phyloP scores from a whole-genome alignment of 2,329 filamentous ascomycete species.

The Ophiostoma sp. region DNA sequence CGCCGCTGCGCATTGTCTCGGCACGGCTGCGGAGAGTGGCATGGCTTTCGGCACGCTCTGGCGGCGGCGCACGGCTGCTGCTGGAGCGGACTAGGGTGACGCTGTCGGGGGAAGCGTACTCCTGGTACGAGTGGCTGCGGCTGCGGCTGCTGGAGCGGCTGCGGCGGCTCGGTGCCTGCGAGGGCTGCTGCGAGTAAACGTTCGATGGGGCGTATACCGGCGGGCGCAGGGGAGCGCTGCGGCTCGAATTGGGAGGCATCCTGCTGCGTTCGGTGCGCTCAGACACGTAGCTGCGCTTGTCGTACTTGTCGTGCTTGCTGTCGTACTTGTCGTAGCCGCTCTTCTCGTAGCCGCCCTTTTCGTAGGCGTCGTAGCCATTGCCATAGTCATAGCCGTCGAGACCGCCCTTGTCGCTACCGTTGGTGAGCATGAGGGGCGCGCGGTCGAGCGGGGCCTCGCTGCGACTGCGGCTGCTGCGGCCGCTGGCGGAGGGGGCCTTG shows the following conservation, averaged over 20 bases:
- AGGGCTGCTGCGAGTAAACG: not conserved
- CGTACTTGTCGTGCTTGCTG: slow-evolving; percentile 1
- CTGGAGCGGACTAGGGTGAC: slow-evolving; percentile 8
- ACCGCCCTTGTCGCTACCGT: not conserved
- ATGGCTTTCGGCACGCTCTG: slow-evolving; percentile 5
- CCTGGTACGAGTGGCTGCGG: not conserved
- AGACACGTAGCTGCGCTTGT: slow-evolving; percentile 39
- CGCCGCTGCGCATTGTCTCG: slow-evolving; percentile 21
- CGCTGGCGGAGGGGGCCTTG: not conserved
- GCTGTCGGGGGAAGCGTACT: not conserved
- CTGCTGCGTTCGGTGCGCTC: slow-evolving; percentile 28
- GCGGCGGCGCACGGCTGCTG: not conserved
- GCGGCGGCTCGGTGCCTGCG: not conserved
- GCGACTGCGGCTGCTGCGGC: slow-evolving; percentile 15
- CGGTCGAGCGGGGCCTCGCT: not conserved
- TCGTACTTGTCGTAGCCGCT: not conserved
- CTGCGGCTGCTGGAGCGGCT: slow-evolving; percentile 13
- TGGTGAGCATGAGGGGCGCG: slow-evolving; percentile 8
- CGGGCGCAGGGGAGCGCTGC: slow-evolving; percentile 20
- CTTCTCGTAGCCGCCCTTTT: slow-evolving; percentile 7
- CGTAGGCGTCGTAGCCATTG: slow-evolving; percentile 3
- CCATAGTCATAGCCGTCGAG: slow-evolving; percentile 5
- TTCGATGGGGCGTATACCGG: not conserved
- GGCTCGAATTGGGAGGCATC: slow-evolving; percentile 26
- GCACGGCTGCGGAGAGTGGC: not conserved